Conservation (phyloP, 2,329 filamentous ascomycete species). For the Davidsoniella eucalypti region DNA sequence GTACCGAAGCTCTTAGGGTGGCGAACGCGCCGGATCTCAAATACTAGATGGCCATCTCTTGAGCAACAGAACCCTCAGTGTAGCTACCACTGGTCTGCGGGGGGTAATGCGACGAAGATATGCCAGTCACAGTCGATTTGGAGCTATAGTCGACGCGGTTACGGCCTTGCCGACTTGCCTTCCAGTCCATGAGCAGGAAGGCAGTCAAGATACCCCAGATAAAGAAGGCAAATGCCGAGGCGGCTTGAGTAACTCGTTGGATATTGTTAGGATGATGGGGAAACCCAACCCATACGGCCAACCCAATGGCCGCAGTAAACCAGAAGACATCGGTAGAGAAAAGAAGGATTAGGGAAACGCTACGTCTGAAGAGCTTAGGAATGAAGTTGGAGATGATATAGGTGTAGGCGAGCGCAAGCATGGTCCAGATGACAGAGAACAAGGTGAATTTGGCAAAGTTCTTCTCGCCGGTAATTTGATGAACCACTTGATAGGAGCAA, state of each 20-base stretch:
- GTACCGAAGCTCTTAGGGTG: too few relatives aligned
- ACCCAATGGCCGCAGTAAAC: slow-evolving; percentile 71
- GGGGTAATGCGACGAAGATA: slow-evolving; percentile 5
- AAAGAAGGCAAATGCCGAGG: slow-evolving; percentile 49
- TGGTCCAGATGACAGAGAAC: slow-evolving; percentile 62
- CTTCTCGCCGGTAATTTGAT: slow-evolving; percentile 21
- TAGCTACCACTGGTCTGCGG: neutral
- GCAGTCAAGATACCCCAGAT: slow-evolving; percentile 27
- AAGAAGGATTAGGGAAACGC: slow-evolving; percentile 51
- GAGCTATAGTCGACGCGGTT: neutral
- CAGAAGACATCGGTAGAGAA: slow-evolving; percentile 68
- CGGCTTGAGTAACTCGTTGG: slow-evolving; percentile 41
- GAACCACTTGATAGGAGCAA: slow-evolving; percentile 31
- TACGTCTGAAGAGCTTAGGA: slow-evolving; percentile 42
- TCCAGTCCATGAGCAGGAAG: slow-evolving; percentile 9
- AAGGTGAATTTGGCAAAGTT: slow-evolving; percentile 55
- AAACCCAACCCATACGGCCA: slow-evolving; percentile 48
- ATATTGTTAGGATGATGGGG: slow-evolving; percentile 33
- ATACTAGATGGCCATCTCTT: neutral
- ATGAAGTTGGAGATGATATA: slow-evolving; percentile 48
- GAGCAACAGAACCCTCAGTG: neutral
- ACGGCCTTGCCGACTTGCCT: slow-evolving; percentile 1
- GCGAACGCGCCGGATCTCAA: too few relatives aligned
- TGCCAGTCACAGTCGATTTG: slow-evolving; percentile 5
- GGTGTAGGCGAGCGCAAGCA: slow-evolving; percentile 50